A percentile compares a stretch with the other conserved stretches of the same genome.
These are phyloP conservation scores for Mycena citricolor DNA, from an alignment of 1,284 basidiomycete species.

Conservation along the genomic window DNA sequence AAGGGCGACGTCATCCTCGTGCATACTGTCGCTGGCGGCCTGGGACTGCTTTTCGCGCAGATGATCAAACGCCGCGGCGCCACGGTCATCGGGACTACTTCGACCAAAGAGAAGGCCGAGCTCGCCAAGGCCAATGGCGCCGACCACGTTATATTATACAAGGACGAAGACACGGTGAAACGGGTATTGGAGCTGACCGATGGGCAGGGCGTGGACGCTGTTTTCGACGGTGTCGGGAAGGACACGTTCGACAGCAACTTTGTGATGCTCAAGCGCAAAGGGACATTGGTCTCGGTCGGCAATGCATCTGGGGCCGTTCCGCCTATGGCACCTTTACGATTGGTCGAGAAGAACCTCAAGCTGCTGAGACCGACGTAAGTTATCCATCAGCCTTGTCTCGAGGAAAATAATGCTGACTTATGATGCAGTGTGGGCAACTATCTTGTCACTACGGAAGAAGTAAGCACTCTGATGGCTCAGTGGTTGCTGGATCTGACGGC, in stretches of 20 bases:
- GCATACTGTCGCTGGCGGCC: conserved; percentile 85
- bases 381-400: background rate
- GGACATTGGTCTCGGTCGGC: conserved; percentile 84
- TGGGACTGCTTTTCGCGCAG: conserved; percentile 62
- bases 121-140: conserved; percentile 80
- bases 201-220: conserved; percentile 80
- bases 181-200: conserved; percentile 76
- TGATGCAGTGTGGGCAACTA: no score
- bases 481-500: no score
- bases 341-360: conserved; percentile 84
- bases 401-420: background rate
- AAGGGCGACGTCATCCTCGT: conserved; percentile 73
- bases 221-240: conserved; percentile 93
- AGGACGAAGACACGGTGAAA: conserved; percentile 66
- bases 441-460: conserved; percentile 38
- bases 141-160: conserved; percentile 83
- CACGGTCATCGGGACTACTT: conserved; percentile 92
- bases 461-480: conserved; percentile 62
- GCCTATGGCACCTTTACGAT: conserved; percentile 71
- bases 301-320: conserved; percentile 84
- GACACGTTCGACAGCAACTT: conserved; percentile 88
- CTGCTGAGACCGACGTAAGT: conserved; percentile 72
- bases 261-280: conserved; percentile 75
- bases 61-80: conserved; percentile 70
- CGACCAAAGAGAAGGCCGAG: conserved; percentile 78